Conservation (phyloP, 306 rosid species). For the Macrotyloma uniflorum region DNA sequence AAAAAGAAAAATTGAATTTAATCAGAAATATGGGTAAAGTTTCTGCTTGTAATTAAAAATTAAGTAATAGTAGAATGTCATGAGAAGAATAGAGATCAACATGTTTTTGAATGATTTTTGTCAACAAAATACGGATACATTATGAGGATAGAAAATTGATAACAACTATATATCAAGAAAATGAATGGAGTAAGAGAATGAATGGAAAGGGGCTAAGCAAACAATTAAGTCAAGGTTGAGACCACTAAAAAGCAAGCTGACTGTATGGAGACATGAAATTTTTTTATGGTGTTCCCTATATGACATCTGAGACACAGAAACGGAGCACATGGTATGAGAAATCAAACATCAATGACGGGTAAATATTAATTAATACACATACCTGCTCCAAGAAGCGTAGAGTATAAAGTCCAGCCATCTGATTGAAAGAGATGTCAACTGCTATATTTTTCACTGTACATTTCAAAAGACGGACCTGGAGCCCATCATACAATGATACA, state of each 20-base stretch:
- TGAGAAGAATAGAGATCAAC: background rate
- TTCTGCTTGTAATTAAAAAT: background rate
- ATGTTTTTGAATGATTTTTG: background rate
- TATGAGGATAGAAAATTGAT: background rate
- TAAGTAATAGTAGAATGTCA: background rate
- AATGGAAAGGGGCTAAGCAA: background rate
- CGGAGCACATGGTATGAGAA: background rate
- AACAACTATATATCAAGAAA: background rate
- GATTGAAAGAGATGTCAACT: slow-evolving; percentile 78
- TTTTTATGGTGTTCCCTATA: slow-evolving; percentile 9
- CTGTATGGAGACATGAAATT: slow-evolving; percentile 16
- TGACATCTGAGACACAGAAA: slow-evolving; percentile 12
- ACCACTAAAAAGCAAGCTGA: slow-evolving; percentile 1
- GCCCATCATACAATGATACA: slow-evolving; percentile 37
- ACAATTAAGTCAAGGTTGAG: slow-evolving; percentile 27
- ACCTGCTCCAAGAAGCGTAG: slow-evolving; percentile 76
- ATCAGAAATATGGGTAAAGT: background rate
- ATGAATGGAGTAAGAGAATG: background rate
- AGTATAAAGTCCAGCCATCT: slow-evolving; percentile 65
- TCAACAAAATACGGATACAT: background rate
- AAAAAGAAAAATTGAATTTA: background rate
- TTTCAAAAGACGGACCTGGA: slow-evolving; percentile 70
- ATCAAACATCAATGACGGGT: slow-evolving; percentile 19
- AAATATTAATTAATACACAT: slow-evolving; percentile 13
- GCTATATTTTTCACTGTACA: slow-evolving; percentile 58